These are phyloP conservation scores for Yarrowia sp. DNA, from an alignment of 805 yeast genomes.

Conservation along the genomic window DNA sequence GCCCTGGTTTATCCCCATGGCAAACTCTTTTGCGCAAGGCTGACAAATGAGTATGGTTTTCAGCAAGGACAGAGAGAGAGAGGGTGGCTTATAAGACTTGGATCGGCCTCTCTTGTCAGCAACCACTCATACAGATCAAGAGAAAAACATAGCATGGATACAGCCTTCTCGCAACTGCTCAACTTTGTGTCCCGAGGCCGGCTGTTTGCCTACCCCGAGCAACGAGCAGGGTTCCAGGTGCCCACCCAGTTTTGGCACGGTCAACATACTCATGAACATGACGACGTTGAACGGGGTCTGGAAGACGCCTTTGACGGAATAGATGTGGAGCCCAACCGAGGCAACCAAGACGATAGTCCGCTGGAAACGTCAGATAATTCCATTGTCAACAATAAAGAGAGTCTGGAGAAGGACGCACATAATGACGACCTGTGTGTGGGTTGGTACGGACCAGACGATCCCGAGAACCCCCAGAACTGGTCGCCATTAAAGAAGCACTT, in stretches of 20 bases:
- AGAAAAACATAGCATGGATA: not conserved
- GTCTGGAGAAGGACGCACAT: not conserved
- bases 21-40: slow-evolving; percentile 11
- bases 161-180: not conserved
- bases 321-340: not conserved
- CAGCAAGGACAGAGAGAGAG: not conserved
- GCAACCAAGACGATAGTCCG: not conserved
- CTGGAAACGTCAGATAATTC: not conserved
- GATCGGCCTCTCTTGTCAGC: too few relatives aligned
- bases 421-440: not conserved
- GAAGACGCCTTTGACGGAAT: slow-evolving; percentile 4
- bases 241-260: slow-evolving; percentile 8
- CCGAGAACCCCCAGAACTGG: slow-evolving; percentile 3
- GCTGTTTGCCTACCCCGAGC: not conserved
- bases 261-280: not conserved
- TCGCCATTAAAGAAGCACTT: not conserved
- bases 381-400: slow-evolving; percentile 2
- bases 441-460: slow-evolving; percentile 3
- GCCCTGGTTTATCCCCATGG: slow-evolving; percentile 3
- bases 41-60: not conserved
- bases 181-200: not conserved
- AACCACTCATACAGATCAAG: too few relatives aligned
- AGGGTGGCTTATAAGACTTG: not conserved
- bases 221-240: not conserved
- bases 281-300: not conserved